Evolutionary conservation across 192 early-diverging fungal genomes (phyloP).

Genomic region (Phlyctochytrium bullatum): DNA sequence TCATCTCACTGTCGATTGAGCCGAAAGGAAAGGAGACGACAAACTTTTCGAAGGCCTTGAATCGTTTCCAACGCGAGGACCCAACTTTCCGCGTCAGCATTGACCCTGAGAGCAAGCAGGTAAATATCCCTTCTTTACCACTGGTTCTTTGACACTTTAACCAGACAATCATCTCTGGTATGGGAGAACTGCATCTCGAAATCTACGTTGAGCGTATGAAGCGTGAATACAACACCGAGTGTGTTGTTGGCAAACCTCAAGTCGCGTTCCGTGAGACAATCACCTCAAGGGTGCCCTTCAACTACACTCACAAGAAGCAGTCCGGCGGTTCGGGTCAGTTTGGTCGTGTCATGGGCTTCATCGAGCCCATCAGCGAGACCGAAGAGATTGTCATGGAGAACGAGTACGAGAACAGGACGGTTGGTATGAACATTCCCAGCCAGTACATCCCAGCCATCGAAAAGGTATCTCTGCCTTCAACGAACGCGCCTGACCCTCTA

Average conservation of each 20-base stretch:
- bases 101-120: slow-evolving; percentile 87
- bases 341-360: slow-evolving; percentile 83
- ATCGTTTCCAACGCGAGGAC: slow-evolving; percentile 80
- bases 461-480: slow-evolving; percentile 50
- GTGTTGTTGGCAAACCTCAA: slow-evolving; percentile 93
- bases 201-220: slow-evolving; percentile 99
- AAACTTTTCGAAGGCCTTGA: slow-evolving; percentile 76
- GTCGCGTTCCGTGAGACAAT: slow-evolving; percentile 98
- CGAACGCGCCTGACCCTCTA: background rate
- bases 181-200: slow-evolving; percentile 96
- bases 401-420: slow-evolving; percentile 80
- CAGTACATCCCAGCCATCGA: slow-evolving; percentile 93
- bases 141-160: slow-evolving; percentile 85
- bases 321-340: slow-evolving; percentile 96
- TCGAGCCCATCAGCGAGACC: slow-evolving; percentile 77
- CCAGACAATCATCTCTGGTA: slow-evolving; percentile 87
- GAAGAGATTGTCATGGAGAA: slow-evolving; percentile 52
- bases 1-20: slow-evolving; percentile 89
- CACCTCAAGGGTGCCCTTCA: slow-evolving; percentile 68
- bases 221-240: slow-evolving; percentile 95
- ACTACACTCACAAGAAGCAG: slow-evolving; percentile 99
- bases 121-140: too few relatives aligned
- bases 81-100: slow-evolving; percentile 79
- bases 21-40: slow-evolving; percentile 86
- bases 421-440: slow-evolving; percentile 91